phyloP scores from a whole-genome alignment of 1,284 basidiomycete genomes.

The Meira nashicola region DNA sequence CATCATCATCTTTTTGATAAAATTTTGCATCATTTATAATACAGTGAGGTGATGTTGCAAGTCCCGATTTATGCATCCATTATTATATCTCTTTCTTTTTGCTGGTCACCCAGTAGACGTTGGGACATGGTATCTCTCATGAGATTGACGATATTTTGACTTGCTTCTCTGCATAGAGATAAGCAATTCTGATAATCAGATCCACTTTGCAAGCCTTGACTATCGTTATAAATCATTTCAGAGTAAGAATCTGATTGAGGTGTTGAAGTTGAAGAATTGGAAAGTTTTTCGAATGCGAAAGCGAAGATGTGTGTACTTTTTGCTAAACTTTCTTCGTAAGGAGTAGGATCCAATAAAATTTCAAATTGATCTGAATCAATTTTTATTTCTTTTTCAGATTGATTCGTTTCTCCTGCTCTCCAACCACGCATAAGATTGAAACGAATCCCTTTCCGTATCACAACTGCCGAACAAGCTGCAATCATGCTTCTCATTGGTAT shows the following conservation, averaged over 20 bases:
- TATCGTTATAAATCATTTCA: not conserved
- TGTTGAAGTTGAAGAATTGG: not conserved
- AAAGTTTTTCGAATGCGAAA: slow-evolving; percentile 4
- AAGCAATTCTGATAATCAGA: not conserved
- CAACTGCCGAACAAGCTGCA: slow-evolving; percentile 4
- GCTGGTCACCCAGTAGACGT: not conserved
- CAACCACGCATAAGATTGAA: slow-evolving; percentile 1
- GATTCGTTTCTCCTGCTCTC: slow-evolving; percentile 3
- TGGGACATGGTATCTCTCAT: not conserved
- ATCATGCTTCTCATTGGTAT: slow-evolving; percentile 2
- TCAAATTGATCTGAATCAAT: not conserved
- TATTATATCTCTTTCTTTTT: not conserved
- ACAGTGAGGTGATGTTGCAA: not conserved
- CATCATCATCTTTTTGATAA: not conserved
- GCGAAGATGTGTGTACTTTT: slow-evolving; percentile 10
- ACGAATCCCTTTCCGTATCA: not conserved
- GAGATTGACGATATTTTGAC: not conserved
- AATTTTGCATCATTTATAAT: not conserved
- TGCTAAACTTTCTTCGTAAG: slow-evolving; percentile 9
- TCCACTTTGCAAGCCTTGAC: not conserved
- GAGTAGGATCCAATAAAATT: slow-evolving; percentile 10
- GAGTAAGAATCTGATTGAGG: not conserved
- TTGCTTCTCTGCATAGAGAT: not conserved
- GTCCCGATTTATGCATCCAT: not conserved
- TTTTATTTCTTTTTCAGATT: slow-evolving; percentile 4